These are phyloP conservation scores for Litsea cubeba DNA, from an alignment of 164 flowering plant species.

Conservation along the genomic window DNA sequence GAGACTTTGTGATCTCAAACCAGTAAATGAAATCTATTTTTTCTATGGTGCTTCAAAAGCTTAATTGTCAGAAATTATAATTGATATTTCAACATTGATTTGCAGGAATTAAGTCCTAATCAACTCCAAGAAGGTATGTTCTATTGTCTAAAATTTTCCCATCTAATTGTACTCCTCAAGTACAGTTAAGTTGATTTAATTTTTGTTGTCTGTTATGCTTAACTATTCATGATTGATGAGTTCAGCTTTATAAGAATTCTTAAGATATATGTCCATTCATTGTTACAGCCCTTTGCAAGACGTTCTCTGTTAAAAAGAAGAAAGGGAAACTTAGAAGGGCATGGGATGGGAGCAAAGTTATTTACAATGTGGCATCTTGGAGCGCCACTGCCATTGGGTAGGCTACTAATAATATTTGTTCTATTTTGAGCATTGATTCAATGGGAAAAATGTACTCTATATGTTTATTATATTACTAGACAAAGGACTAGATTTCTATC, in stretches of 20 bases:
- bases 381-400: conserved; percentile 97
- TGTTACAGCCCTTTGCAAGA: conserved; percentile 72
- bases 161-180: neutral
- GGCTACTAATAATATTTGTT: conserved; percentile 7
- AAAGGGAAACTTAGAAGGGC: conserved; percentile 89
- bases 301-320: conserved; percentile 72
- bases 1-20: too few relatives aligned
- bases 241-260: neutral
- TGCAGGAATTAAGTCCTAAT: conserved; percentile 82
- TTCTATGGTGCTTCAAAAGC: too few relatives aligned
- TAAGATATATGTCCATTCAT: neutral
- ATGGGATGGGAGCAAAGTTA: conserved; percentile 90
- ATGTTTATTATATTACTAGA: neutral
- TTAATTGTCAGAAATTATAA: neutral
- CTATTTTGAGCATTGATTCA: neutral
- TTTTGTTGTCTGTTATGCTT: neutral
- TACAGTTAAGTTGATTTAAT: neutral
- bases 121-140: conserved; percentile 87
- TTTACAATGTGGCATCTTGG: conserved; percentile 96
- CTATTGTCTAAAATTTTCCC: neutral
- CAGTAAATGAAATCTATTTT: too few relatives aligned
- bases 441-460: neutral
- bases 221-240: conserved; percentile 1
- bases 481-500: too few relatives aligned
- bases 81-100: conserved; percentile 8